Evolutionary conservation across 345 rosid species (phyloP).

Genomic region (Citrus australasica): DNA sequence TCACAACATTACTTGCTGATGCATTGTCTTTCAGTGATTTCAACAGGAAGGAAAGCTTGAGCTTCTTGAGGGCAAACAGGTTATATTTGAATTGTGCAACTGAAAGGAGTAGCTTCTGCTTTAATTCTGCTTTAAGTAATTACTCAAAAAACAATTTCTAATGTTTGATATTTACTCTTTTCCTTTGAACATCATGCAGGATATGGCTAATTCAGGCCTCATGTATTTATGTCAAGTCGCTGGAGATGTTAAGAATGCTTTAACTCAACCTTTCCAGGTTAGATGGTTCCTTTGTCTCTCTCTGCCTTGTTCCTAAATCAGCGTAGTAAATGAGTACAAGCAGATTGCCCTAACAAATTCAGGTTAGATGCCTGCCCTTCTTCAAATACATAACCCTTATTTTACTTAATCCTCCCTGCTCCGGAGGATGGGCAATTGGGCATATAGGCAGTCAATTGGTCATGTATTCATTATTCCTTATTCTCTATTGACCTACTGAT

Average conservation of each 20-base stretch:
- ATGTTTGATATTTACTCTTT: slow-evolving; percentile 1
- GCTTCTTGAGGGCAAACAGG: slow-evolving; percentile 79
- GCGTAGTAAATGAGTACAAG: not conserved
- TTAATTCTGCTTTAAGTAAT: not conserved
- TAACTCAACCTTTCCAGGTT: slow-evolving; percentile 50
- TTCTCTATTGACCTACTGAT: not conserved
- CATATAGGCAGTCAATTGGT: not conserved
- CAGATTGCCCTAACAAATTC: not conserved
- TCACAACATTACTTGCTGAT: slow-evolving; percentile 3
- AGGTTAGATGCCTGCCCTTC: not conserved
- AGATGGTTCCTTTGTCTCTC: slow-evolving; percentile 6
- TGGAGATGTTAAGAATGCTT: slow-evolving; percentile 53
- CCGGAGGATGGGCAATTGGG: not conserved
- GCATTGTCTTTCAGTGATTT: slow-evolving; percentile 19
- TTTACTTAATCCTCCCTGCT: not conserved
- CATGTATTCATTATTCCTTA: not conserved
- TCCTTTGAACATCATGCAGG: slow-evolving; percentile 33
- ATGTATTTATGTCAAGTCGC: slow-evolving; percentile 69
- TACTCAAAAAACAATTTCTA: not conserved
- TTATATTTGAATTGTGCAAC: slow-evolving; percentile 17
- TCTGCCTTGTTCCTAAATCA: not conserved
- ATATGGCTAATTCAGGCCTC: slow-evolving; percentile 70
- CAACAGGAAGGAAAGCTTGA: slow-evolving; percentile 84
- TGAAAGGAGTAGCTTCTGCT: not conserved
- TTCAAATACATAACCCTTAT: not conserved